Conservation (phyloP, 805 yeast species). For the Wickerhamiella sorbophila region DNA sequence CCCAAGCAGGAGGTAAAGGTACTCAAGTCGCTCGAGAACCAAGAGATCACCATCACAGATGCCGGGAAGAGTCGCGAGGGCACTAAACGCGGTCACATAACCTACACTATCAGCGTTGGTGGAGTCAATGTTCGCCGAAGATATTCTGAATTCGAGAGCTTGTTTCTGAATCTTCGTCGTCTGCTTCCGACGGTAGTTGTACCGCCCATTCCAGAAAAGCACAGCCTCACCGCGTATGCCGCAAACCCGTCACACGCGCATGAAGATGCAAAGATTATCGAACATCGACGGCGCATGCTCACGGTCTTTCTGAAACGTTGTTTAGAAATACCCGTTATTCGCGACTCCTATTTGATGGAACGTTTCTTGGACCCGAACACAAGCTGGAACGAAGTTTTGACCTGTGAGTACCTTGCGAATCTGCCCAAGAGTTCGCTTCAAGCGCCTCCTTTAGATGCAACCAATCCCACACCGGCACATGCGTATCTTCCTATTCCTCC, state of each 20-base stretch:
- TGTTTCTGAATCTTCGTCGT: constrained; percentile 55
- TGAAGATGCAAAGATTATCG: constrained; percentile 33
- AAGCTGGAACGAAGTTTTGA: constrained; percentile 64
- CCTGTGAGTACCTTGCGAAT: constrained; percentile 38
- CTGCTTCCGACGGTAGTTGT: constrained; percentile 68
- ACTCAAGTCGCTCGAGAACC: constrained; percentile 1
- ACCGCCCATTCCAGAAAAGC: constrained; percentile 91
- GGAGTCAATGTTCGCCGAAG: constrained; percentile 60
- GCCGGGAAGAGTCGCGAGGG: constrained; percentile 83
- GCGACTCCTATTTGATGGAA: constrained; percentile 47
- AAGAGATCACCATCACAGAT: constrained; percentile 37
- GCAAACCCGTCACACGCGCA: constrained; percentile 32
- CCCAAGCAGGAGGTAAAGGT: neutral
- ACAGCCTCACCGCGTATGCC: constrained; percentile 39
- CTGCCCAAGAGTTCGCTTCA: constrained; percentile 40
- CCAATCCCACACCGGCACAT: constrained; percentile 44
- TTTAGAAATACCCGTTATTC: constrained; percentile 38
- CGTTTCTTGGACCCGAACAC: constrained; percentile 77
- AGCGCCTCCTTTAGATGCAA: constrained; percentile 50
- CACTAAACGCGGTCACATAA: constrained; percentile 58
- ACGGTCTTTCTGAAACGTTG: constrained; percentile 71
- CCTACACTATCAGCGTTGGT: constrained; percentile 62
- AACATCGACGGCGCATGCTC: constrained; percentile 61
- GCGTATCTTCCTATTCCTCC: constrained; percentile 49
- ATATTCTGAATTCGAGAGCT: constrained; percentile 81